These are phyloP conservation scores for Elaeis guineensis DNA, from an alignment of 176 grass and related monocot species.

Conservation along the genomic window DNA sequence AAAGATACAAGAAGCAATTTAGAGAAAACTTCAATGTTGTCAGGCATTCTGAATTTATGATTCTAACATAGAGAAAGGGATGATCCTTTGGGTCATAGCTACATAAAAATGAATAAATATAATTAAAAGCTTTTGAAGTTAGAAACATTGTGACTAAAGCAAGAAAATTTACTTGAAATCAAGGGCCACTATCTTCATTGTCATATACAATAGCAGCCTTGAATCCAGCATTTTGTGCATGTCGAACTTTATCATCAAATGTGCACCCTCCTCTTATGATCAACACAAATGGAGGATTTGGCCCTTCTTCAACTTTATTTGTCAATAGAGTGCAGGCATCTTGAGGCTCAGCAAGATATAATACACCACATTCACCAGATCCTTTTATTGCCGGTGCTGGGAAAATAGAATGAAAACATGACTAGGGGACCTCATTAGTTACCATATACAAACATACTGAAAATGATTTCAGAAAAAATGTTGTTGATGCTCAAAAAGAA, in stretches of 20 bases:
- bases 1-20: too few relatives aligned
- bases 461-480: not conserved
- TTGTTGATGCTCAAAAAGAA: too few relatives aligned
- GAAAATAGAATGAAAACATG: constrained; percentile 26
- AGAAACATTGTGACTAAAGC: not conserved
- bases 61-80: too few relatives aligned
- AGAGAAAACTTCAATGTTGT: too few relatives aligned
- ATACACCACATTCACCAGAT: constrained; percentile 57
- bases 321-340: constrained; percentile 56
- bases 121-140: not conserved
- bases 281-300: constrained; percentile 42
- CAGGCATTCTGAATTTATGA: too few relatives aligned
- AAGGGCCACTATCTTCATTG: constrained; percentile 57
- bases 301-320: constrained; percentile 33
- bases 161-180: constrained; percentile 73
- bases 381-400: constrained; percentile 72
- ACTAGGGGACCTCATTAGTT: constrained; percentile 4
- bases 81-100: too few relatives aligned
- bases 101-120: not conserved
- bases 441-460: not conserved
- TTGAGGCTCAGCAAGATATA: constrained; percentile 62
- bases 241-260: constrained; percentile 84
- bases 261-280: constrained; percentile 73
- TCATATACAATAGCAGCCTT: constrained; percentile 87
- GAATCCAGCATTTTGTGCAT: constrained; percentile 80